Percentiles rank a stretch among this genome's conserved stretches.
Conservation (phyloP, 352 stramenopile genomes). For the Phytophthora citrophthora region DNA sequence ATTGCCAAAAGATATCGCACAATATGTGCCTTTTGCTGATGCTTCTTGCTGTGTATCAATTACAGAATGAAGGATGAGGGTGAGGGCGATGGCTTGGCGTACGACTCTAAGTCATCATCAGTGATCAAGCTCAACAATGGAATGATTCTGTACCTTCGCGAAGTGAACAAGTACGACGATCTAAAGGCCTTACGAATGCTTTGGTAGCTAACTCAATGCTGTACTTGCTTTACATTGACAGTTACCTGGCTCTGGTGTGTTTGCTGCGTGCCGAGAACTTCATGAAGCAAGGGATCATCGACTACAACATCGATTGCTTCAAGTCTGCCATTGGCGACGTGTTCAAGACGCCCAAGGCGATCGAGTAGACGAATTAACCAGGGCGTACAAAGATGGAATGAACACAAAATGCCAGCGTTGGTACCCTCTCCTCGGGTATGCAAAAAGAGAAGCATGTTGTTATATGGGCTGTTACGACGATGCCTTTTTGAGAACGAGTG, state of each 20-base stretch:
- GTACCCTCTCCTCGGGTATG: background rate
- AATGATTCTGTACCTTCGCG: conserved; percentile 95
- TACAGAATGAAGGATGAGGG: conserved; percentile 89
- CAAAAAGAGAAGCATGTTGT: conserved; percentile 18
- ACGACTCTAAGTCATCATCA: conserved; percentile 96
- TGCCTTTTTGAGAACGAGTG: conserved; percentile 54
- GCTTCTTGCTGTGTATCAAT: background rate
- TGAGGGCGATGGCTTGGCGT: conserved; percentile 93
- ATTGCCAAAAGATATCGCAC: background rate
- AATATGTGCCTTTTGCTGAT: background rate
- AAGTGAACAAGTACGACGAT: conserved; percentile 91
- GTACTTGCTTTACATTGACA: conserved; percentile 26
- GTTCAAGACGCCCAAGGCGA: conserved; percentile 77
- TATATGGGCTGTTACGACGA: conserved; percentile 14
- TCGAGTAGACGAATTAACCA: conserved; percentile 32
- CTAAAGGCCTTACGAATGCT: background rate
- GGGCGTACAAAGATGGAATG: background rate
- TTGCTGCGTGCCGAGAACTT: conserved; percentile 97
- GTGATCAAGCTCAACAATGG: conserved; percentile 98
- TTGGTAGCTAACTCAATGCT: conserved; percentile 6
- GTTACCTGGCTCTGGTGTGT: conserved; percentile 98
- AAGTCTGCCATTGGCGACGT: conserved; percentile 93
- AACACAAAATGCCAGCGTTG: background rate
- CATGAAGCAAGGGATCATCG: conserved; percentile 97
- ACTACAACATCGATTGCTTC: conserved; percentile 99